Base-by-base conservation (phyloP, 2,329 filamentous ascomycete genomes). In the Xylogone sp. region DNA sequence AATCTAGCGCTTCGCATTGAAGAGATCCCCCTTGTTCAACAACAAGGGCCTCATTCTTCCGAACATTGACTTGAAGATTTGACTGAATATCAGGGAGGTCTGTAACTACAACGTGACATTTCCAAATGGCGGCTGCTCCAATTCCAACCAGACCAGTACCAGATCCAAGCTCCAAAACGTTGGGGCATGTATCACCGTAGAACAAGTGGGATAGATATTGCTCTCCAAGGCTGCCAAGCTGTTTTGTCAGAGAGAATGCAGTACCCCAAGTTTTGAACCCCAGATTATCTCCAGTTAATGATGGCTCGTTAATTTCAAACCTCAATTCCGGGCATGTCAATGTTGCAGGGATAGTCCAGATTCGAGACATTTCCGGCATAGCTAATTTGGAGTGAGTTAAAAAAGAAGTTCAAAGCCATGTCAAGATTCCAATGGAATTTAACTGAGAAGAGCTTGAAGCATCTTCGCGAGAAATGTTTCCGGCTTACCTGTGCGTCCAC, bases 211-310 rank as follows among this genome's bases (percentile, higher is more conserved):
- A 61, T 8, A 68, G 55, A 12, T 65, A 65, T 50, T 67, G 62
- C 39, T 68, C 64, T 16, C 29, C 21, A 39, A 84, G 71, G 12
- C 64, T 64, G 19, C 74, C 73, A 21, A 97, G 78, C 21, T 88
- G 83, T 59, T 82, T 86, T 0, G 93, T 87, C 3, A 97, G 82
- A 2, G 95, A 79, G 64, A 91, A 95, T 0, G 91, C 93, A 0
- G 91, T 93, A 1, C 88, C 90, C 94, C 94, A 97, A 0, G 94
- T 99, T 69, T 99, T 97, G 67, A 95, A 78, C 1, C 94, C 94
- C 18, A 97, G 76, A 53, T 89, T 88, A 68, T 97, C 93, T 6
- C 88, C 88, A 0, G 90, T 96, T 51, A 97, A 75, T 1, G 91
- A 85, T 1, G 94, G 94, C 66, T 99, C 94, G 51, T 90, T 81